phyloP scores from a whole-genome alignment of 352 stramenopile species.

The Plasmopara viticola region DNA sequence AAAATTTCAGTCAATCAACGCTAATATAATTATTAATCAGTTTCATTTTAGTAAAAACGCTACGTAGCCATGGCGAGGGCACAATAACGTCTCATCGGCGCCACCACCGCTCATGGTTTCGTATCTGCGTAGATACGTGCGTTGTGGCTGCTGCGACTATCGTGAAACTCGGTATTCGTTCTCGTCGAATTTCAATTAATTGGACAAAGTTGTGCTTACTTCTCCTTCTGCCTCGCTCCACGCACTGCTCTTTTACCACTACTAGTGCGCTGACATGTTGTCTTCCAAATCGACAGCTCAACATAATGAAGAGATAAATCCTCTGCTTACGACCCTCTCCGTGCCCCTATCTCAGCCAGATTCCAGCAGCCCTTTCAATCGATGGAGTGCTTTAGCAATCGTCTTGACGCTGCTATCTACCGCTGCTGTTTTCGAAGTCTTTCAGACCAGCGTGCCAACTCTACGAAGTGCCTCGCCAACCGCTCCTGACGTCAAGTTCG shows the following conservation, averaged over 20 bases:
- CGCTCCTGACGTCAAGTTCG: constrained; percentile 20
- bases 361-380: constrained; percentile 2
- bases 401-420: constrained; percentile 13
- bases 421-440: constrained; percentile 16
- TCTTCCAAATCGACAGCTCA: constrained; percentile 11
- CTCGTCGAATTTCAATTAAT: constrained; percentile 2
- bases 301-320: constrained; percentile 14
- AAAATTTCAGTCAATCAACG: constrained; percentile 6
- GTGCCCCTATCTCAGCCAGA: constrained; percentile 7
- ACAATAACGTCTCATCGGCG: constrained; percentile 23
- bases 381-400: constrained; percentile 18
- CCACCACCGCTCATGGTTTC: constrained; percentile 11
- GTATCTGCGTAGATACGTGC: constrained; percentile 19
- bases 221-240: constrained; percentile 9
- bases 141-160: constrained; percentile 16
- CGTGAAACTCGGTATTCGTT: constrained; percentile 1
- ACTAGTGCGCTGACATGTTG: constrained; percentile 13
- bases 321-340: constrained; percentile 17
- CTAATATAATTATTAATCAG: background rate
- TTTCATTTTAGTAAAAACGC: background rate
- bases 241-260: constrained; percentile 2
- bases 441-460: constrained; percentile 10
- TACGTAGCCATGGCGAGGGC: constrained; percentile 5
- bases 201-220: constrained; percentile 7
- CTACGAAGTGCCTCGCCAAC: constrained; percentile 14